phyloP scores from a whole-genome alignment of 257 asterid species.

The Ajuga chamaepitys region DNA sequence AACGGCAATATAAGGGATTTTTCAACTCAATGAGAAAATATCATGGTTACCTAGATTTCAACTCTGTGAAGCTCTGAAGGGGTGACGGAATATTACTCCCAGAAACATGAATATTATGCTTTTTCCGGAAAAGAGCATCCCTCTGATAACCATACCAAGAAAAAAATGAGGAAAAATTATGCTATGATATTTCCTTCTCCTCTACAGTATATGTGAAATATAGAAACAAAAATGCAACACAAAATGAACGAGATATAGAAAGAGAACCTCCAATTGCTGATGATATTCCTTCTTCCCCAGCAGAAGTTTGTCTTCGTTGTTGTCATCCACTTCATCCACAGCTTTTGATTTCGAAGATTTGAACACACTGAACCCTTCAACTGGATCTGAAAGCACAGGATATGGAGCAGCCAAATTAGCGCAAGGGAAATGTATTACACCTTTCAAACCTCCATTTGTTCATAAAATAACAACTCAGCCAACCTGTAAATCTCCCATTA shows the following conservation, averaged over 20 bases:
- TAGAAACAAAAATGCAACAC: constrained; percentile 2
- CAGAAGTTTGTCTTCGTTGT: constrained; percentile 29
- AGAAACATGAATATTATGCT: constrained; percentile 74
- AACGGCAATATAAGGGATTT: background rate
- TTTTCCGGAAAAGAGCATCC: constrained; percentile 69
- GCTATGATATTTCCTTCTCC: background rate
- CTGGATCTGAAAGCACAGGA: constrained; percentile 30
- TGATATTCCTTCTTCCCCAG: constrained; percentile 69
- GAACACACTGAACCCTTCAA: constrained; percentile 63
- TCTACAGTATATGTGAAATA: background rate
- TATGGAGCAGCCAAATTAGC: background rate
- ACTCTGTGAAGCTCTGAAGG: constrained; percentile 54
- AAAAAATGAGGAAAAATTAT: background rate
- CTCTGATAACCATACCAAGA: constrained; percentile 38
- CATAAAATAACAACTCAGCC: background rate
- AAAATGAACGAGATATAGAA: constrained; percentile 5
- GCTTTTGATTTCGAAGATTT: constrained; percentile 46
- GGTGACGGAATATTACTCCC: constrained; percentile 89
- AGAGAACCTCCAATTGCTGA: constrained; percentile 69
- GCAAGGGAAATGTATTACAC: background rate
- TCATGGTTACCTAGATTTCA: constrained; percentile 50
- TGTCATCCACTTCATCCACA: constrained; percentile 25
- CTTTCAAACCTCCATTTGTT: background rate
- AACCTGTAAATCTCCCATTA: background rate
- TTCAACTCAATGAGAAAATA: background rate